Evolutionary conservation across 257 asterid genomes (phyloP), one percentile per base, ranked within the genome.

Genomic region (Capsicum baccatum): DNA sequence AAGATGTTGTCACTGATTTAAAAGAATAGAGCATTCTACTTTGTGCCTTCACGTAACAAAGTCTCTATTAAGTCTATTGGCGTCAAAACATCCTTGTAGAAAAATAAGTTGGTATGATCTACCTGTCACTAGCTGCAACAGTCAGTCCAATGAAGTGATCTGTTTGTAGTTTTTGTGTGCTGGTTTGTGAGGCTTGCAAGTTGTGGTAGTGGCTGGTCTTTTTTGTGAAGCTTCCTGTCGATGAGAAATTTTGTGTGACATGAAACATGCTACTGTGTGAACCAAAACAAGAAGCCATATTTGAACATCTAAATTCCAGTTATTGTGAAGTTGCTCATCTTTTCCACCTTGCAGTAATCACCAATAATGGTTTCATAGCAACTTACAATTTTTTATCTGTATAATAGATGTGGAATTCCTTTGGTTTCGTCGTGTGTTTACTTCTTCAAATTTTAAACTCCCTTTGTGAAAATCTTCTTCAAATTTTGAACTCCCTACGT

Each of bases 1-100:
- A 92, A 87, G 97, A 91, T 66, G 87, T 94, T 64, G 93, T 88
- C 84, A 87, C 92, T 68, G 88, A 85, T 76, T 82, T 85, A 19
- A 89, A 88, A 78, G 92, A 92, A 56, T 91, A 87, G 84, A 44
- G 13, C 69, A 39, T 33, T 35, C 19, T 67, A 67, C 74, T 67
- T 37, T 67, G 11, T 14, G 74, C 50, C 44, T 64, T 64, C 4
- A 0, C 1, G 17, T 5, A 13, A 6, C 35, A 10, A 66, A 33
- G 48, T 74, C 78, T 91, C 15, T 2, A 0, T 3, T 10, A 92
- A 67, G 44, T 21, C 9, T 33, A 10, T 48, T 10, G 67, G 16
- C 13, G 68, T 6, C 39, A 60, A 26, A 55, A 55, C 60, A 70
- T 39, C 78, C 62, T 59, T 71, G 73, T 57, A 66, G 76, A 13